Evolutionary conservation across 2,329 filamentous ascomycete species (phyloP).

Genomic region (Emmonsiellopsis sp.): DNA sequence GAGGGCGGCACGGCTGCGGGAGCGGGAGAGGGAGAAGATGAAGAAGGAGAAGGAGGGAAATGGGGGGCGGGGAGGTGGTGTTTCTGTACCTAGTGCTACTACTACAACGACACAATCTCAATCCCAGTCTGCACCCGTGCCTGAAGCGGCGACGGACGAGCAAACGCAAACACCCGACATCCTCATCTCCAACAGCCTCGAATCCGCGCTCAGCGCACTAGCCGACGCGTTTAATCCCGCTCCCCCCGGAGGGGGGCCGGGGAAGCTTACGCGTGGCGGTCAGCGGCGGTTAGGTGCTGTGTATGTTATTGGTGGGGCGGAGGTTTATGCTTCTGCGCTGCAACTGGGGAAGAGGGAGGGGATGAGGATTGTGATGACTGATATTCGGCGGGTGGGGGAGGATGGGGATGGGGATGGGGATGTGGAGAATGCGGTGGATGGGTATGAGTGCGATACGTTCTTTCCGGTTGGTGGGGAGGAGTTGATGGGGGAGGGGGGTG

Average conservation of each 20-base stretch:
- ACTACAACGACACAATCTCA: neutral
- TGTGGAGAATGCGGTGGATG: conserved; percentile 12
- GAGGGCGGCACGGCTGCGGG: conserved; percentile 19
- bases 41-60: conserved; percentile 6
- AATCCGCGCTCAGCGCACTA: conserved; percentile 44
- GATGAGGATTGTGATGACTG: conserved; percentile 33
- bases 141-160: conserved; percentile 8
- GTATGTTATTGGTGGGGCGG: conserved; percentile 84
- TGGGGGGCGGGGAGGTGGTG: neutral
- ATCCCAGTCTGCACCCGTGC: neutral
- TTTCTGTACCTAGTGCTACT: conserved; percentile 2
- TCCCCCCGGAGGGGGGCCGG: neutral
- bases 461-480: conserved; percentile 32
- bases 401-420: conserved; percentile 2
- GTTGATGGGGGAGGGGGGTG: conserved; percentile 19
- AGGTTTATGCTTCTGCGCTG: conserved; percentile 71
- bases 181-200: conserved; percentile 51
- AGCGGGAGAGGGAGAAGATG: conserved; percentile 17
- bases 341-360: neutral
- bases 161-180: conserved; percentile 23
- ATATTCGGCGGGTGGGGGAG: conserved; percentile 22
- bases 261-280: conserved; percentile 3
- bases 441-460: conserved; percentile 41
- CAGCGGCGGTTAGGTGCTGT: conserved; percentile 44
- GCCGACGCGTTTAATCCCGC: conserved; percentile 13